Evolutionary conservation across 352 stramenopile species (phyloP), one percentile per base, ranked within the genome.

Genomic region (Pythium dissotocum): DNA sequence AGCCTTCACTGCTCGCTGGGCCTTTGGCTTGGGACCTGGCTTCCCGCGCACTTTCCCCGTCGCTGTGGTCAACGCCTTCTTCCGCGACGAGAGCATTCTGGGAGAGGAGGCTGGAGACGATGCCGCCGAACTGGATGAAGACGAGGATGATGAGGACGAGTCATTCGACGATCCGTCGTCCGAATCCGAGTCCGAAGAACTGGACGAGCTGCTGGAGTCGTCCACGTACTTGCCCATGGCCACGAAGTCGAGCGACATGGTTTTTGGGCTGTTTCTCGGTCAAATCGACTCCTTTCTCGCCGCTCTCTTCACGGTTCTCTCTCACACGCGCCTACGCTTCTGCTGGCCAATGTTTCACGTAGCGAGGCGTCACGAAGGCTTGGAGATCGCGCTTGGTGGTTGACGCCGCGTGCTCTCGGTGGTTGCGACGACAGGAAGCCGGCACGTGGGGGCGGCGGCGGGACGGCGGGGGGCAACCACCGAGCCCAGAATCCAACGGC

Each of bases 211-310:
- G 69, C 85, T 93, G 2, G 83, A 91, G 69, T 86, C 80, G 61
- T 77, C 69, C 66, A 89, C 78, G 67, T 91, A 91, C 67, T 93
- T 91, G 59, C 77, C 83, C 72, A 90, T 79, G 53, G 82, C 79
- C 79, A 93, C 89, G 58, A 93, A 80, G 71, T 93, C 85, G 24
- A 91, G 75, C 78, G 85, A 79, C 85, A 93, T 93, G 21, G 46
- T 53, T 32, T 53, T 21, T 32, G 8, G 8, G 46, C 46, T 21
- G 14, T 58, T 32, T 30, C 59, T 65, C 54, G 16, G 5, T 52
- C 38, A 24, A 36, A 14, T 30, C 18, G n/a, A 30, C 46, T 53
- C 42, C 7, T 21, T 46, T 64, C 44, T 18, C 44, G 32, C 9
- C 10, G 51, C 51, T 35, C 9, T 59, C 59, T 30, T 58, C 48